Evolutionary conservation across 2,329 filamentous ascomycete species (phyloP), one percentile per base, ranked within the genome.

Genomic region (Calonectria pseudoreteaudii): DNA sequence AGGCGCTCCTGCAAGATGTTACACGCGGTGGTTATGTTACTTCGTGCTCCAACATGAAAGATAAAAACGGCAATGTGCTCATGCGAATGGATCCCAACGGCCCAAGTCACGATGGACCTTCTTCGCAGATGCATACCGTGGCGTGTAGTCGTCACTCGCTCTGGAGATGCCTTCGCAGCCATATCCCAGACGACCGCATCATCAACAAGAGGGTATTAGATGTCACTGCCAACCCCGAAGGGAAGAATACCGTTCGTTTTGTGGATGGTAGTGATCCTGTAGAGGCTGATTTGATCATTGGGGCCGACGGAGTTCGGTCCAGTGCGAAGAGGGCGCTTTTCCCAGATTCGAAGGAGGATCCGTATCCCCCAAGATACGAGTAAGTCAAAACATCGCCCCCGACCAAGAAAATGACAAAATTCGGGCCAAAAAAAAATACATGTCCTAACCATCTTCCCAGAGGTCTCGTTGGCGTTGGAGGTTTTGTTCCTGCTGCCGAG

Each of bases 251-350:
- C 1, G 53, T 81, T 52, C 71, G 58, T 16, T 81, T 81, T 56
- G 73, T 58, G 7, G 80, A 81, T 26, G 79, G 72, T 3, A 74
- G 76, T 28, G 65, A 77, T 7, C 26, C 76, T 0, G 66, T 76
- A 11, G 78, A 81, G 28, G 80, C 71, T 1, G 79, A 81, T 49
- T 50, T 81, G 13, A 73, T 81, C 10, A 76, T 81, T 44, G 80
- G 80, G 2, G 80, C 80, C 0, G 80, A 81, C 41, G 80, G 80
- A 3, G 60, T 81, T 6, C 74, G 72, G 11, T 77, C 78, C 50
- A 69, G 58, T 10, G 68, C 72, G 10, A 81, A 78, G 58, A 66
- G 49, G 2, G 78, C 79, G 20, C 52, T 81, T 11, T 80, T 80
- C 31, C 74, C 78, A 10, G 79, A 77, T 20, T 68, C 67, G 0